phyloP scores from a whole-genome alignment of 352 stramenopile genomes.

The Blastocystis sp. region DNA sequence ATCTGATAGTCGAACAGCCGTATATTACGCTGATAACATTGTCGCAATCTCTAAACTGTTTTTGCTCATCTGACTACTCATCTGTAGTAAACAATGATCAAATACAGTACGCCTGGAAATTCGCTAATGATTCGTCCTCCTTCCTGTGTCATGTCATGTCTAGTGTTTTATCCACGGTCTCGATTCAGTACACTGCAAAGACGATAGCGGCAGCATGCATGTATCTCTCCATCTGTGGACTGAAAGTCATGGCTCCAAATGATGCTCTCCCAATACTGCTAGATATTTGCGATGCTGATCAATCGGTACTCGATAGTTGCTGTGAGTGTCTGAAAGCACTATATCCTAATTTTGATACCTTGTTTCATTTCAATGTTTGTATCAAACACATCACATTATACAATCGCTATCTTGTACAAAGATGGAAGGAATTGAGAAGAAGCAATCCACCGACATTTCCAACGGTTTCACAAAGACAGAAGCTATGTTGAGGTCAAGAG shows the following conservation, averaged over 20 bases:
- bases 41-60: background rate
- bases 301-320: background rate
- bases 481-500: background rate
- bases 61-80: background rate
- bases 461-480: background rate
- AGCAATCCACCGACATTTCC: background rate
- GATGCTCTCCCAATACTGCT: background rate
- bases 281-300: background rate
- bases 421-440: background rate
- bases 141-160: background rate
- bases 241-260: background rate
- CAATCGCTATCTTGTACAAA: slow-evolving; percentile 20
- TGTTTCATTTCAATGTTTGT: slow-evolving; percentile 41
- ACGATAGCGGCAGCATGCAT: slow-evolving; percentile 47
- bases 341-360: slow-evolving; percentile 11
- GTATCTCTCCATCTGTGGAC: background rate
- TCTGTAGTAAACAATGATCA: background rate
- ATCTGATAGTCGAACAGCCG: slow-evolving; percentile 48
- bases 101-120: slow-evolving; percentile 15
- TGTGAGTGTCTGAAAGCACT: slow-evolving; percentile 11
- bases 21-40: slow-evolving; percentile 23
- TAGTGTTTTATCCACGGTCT: background rate
- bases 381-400: slow-evolving; percentile 21
- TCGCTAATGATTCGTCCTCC: slow-evolving; percentile 26
- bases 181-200: slow-evolving; percentile 29